These are phyloP conservation scores for Castanopsis chinensis DNA, from an alignment of 306 rosid genomes.

Conservation along the genomic window DNA sequence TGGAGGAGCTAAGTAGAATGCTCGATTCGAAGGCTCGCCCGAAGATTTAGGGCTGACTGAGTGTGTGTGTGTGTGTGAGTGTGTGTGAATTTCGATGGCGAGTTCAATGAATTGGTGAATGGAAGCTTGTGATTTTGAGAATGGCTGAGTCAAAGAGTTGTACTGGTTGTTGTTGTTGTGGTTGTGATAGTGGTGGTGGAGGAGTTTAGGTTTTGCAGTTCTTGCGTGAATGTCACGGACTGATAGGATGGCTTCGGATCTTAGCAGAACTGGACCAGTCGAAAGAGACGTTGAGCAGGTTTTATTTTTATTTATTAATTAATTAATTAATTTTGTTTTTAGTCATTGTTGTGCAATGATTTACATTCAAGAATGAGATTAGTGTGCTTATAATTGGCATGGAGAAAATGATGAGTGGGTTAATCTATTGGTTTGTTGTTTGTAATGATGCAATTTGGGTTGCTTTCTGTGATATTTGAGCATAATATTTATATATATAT, in stretches of 20 bases:
- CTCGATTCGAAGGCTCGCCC: slow-evolving; percentile 44
- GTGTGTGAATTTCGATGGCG: slow-evolving; percentile 33
- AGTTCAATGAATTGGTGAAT: slow-evolving; percentile 45
- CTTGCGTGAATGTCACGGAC: slow-evolving; percentile 54
- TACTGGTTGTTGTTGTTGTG: no score
- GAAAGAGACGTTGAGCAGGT: slow-evolving; percentile 99
- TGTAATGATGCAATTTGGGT: not conserved
- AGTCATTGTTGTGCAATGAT: slow-evolving; percentile 4
- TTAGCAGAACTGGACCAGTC: slow-evolving; percentile 74
- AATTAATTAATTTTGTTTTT: slow-evolving; percentile 11
- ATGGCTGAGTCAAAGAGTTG: slow-evolving; percentile 41
- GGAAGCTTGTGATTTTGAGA: slow-evolving; percentile 68
- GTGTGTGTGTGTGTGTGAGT: slow-evolving; percentile 32
- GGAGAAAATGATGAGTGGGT: not conserved
- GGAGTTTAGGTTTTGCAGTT: slow-evolving; percentile 51
- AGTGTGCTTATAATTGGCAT: no score
- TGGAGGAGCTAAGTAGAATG: slow-evolving; percentile 40
- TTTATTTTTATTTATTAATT: slow-evolving; percentile 16
- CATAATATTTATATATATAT: not conserved
- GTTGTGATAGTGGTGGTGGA: slow-evolving; percentile 12
- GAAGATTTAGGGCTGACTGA: slow-evolving; percentile 41
- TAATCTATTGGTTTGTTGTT: not conserved
- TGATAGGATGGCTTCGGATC: slow-evolving; percentile 89
- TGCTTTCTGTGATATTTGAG: not conserved
- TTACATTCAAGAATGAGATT: slow-evolving; percentile 2